These are phyloP conservation scores for Neurospora sp. DNA, from an alignment of 495 filamentous ascomycete genomes.

Conservation along the genomic window DNA sequence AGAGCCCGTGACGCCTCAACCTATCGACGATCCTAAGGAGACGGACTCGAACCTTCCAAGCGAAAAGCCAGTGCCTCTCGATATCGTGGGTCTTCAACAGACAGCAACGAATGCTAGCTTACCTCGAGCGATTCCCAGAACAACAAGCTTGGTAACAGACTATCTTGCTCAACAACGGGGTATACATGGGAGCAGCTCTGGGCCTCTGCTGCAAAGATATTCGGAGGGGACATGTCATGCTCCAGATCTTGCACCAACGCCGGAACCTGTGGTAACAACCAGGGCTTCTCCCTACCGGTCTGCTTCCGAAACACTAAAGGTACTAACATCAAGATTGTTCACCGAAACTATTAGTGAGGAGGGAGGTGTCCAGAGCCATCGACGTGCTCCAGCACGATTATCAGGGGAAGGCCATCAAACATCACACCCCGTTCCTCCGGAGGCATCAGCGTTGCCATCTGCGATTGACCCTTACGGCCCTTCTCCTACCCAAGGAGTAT, in stretches of 20 bases:
- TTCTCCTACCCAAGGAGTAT: constrained; percentile 21
- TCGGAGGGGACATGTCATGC: not conserved
- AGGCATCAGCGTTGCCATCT: constrained; percentile 7
- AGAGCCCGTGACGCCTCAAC: constrained; percentile 51
- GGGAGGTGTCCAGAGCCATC: constrained; percentile 10
- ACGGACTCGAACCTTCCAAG: constrained; percentile 5
- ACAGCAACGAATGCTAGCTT: constrained; percentile 47
- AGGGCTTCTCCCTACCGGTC: constrained; percentile 11
- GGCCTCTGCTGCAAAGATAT: constrained; percentile 13
- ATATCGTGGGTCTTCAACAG: constrained; percentile 57
- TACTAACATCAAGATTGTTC: constrained; percentile 10
- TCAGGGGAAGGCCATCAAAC: not conserved
- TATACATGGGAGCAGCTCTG: constrained; percentile 12
- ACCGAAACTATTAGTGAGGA: constrained; percentile 33
- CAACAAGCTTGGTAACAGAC: constrained; percentile 24
- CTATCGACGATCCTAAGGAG: constrained; percentile 20
- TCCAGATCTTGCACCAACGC: not conserved
- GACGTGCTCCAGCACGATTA: not conserved
- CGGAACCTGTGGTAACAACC: not conserved
- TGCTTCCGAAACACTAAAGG: constrained; percentile 10
- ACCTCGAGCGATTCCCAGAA: constrained; percentile 25
- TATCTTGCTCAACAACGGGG: constrained; percentile 2
- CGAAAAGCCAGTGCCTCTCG: constrained; percentile 51
- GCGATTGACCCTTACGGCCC: constrained; percentile 9
- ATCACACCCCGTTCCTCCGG: not conserved